A percentile compares a stretch with the other conserved stretches of the same genome.
phyloP scores from a whole-genome alignment of 257 asterid species.

The Gentiana macrophylla region DNA sequence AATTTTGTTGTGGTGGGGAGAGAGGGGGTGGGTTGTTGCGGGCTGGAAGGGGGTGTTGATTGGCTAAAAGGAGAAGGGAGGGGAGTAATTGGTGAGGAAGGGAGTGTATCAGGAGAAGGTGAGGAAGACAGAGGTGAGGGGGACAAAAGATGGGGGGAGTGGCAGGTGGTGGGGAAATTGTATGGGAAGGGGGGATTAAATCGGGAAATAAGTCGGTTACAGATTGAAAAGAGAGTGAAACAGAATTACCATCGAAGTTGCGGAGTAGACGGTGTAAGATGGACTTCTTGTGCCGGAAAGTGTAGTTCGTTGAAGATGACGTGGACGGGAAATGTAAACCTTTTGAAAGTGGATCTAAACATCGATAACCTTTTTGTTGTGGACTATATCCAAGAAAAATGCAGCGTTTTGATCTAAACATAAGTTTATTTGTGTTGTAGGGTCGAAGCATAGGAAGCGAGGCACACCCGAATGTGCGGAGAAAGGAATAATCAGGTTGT shows the following conservation, averaged over 20 bases:
- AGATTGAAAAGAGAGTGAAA: neutral
- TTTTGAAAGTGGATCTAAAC: neutral
- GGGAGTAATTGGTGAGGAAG: neutral
- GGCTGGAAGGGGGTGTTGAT: neutral
- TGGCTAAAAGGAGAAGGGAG: neutral
- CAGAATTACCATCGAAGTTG: no score
- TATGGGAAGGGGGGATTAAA: no score
- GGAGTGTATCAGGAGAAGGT: neutral
- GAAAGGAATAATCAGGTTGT: neutral
- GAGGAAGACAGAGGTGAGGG: neutral
- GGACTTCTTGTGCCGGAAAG: neutral
- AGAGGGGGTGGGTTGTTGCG: neutral
- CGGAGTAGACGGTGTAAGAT: neutral
- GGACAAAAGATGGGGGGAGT: no score
- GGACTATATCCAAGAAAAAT: neutral
- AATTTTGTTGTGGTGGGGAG: no score
- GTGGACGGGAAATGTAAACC: neutral
- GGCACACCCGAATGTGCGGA: neutral
- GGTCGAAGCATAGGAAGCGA: slow-evolving; percentile 3
- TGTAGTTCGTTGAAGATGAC: neutral
- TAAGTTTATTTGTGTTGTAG: neutral
- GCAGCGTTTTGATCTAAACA: neutral
- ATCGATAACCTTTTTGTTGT: neutral
- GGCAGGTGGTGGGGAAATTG: no score
- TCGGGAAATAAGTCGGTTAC: no score